These are phyloP conservation scores for Diaporthe batatas DNA, from an alignment of 2,329 filamentous ascomycete genomes.

Conservation along the genomic window DNA sequence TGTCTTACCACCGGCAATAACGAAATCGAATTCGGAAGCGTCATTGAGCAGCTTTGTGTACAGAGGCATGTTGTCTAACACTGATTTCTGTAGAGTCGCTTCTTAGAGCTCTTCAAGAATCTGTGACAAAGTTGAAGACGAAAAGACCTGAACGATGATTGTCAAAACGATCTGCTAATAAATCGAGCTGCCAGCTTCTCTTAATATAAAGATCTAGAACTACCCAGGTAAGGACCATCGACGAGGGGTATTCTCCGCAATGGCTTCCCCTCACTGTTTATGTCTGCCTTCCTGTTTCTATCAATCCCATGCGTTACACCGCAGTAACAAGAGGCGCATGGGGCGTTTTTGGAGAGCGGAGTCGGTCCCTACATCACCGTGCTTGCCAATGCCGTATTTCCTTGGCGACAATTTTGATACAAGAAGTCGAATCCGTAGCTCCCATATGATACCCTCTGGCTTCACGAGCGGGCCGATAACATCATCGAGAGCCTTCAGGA, in stretches of 20 bases:
- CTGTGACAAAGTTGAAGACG: too few species aligned
- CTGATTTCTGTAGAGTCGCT: too few species aligned
- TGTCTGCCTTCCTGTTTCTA: background rate
- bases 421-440: too few species aligned
- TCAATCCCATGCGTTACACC: conserved; percentile 1
- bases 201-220: too few species aligned
- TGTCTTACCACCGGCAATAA: conserved; percentile 49
- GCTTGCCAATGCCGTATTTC: too few species aligned
- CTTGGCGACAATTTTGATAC: too few species aligned
- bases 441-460: too few species aligned
- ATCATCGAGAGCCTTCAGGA: too few species aligned
- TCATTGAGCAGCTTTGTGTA: conserved; percentile 45
- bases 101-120: too few species aligned
- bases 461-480: too few species aligned
- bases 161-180: background rate
- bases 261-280: background rate
- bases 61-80: conserved; percentile 29
- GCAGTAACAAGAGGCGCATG: background rate
- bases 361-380: too few species aligned
- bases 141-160: background rate
- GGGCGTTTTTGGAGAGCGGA: background rate
- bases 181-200: background rate
- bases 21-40: conserved; percentile 58
- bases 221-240: background rate
- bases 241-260: background rate